Evolutionary conservation across 2,329 filamentous ascomycete species (phyloP), one percentile per base, ranked within the genome.

Genomic region (Ambrosiella cleistominuta): DNA sequence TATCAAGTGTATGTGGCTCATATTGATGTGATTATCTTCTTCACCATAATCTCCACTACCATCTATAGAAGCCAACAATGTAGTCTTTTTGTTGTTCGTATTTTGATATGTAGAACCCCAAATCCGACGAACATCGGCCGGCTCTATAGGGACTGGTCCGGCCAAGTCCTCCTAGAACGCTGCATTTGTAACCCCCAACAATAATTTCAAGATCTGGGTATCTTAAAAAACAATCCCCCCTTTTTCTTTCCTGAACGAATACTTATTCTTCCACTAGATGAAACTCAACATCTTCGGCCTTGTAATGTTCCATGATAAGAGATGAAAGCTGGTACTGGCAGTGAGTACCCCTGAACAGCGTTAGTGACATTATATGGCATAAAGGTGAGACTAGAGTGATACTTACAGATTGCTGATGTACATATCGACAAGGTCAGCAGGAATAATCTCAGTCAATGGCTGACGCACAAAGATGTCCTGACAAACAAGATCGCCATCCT

Each of bases 381-480:
- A 15, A 27, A 6, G 1, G n/a, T 36, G 27, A n/a, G 17, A 27
- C 15, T 17, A 11, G 56, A 1, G 35, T 17, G 13, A 5, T n/a
- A 71, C 74, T 69, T 69, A 76, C 74, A 76, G 62, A 60, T 95
- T 95, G 15, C 88, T 94, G 64, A 95, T 88, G 68, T 93, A 93
- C 38, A 86, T 78, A 68, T 88, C 83, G 42, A 93, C 78, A 60
- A 85, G 70, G 63, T 88, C 85, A 0, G 85, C 80, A 7, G 85
- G 81, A 13, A 96, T 81, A 66, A 90, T 88, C 68, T 96, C 90
- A 56, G 85, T 89, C 17, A 89, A 71, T 9, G 87, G 87, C 65
- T 85, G 90, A 63, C 83, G 81, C 8, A 95, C 80, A 64, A 88
- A 83, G 13, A 60, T 60, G 54, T 93, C 78, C 62, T 83, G 80